Evolutionary conservation across 2,329 filamentous ascomycete species (phyloP), one percentile per base, ranked within the genome.

Genomic region (Calonectria fujianensis): DNA sequence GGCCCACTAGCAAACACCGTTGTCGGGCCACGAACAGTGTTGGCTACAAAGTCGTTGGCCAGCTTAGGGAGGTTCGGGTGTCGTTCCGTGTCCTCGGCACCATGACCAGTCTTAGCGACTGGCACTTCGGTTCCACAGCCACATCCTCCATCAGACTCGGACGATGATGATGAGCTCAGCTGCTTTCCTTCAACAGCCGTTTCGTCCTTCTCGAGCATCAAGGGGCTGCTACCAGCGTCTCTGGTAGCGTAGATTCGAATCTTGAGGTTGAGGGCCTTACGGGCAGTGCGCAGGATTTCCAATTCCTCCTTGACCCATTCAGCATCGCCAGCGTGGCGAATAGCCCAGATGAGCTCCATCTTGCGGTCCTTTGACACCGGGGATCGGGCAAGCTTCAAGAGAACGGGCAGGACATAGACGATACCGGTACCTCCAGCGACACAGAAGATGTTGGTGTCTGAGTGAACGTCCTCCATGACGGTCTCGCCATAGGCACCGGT

Each of bases 291-390:
- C 13, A 94, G 83, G 9, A 86, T 76, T 3, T 88, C 85, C 14
- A 94, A 83, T 81, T 94, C 93, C 8, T 85, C 80, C 32, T 84
- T 83, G 13, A 94, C 85, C 92, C 93, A 94, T 27, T 87, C 85
- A 20, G 91, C 82, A 75, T 94, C 90, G 9, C 83, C 81, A 9
- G 85, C 84, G 51, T 89, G 88, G 18, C 92, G 87, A 48, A 94
- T 86, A 2, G 90, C 89, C 93, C 93, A 94, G 71, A 94, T 85
- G n/a, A 94, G 88, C 78, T 92, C 89, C 2, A 94, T 81, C 74
- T 86, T 88, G 67, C 88, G 85, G 69, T 87, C 83, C 32, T 83
- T 76, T 57, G 82, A 89, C 7, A 92, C 83, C n/a, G 91, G 85
- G 27, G 76, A 78, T 45, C 79, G 82, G 37, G 82, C 81, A 13